Conservation (phyloP, 441 rosid genomes). For the Corymbia calophylla region DNA sequence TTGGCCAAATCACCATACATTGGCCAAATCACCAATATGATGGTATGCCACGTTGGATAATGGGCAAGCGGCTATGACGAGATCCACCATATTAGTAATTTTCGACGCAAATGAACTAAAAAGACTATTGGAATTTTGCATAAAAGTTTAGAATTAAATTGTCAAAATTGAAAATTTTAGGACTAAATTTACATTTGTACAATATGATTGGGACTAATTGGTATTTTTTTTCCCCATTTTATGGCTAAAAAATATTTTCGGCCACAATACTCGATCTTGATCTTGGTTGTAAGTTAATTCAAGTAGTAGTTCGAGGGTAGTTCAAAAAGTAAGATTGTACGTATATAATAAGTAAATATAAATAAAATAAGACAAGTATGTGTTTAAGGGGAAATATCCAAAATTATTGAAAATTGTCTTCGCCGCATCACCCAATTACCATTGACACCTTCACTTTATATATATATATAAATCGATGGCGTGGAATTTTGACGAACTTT, state of each 20-base stretch:
- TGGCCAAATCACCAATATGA: fast-evolving
- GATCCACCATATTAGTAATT: fast-evolving
- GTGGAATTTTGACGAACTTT: background rate
- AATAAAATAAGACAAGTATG: background rate
- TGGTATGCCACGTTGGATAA: fast-evolving
- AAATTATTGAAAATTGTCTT: background rate
- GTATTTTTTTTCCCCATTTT: background rate
- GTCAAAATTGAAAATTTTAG: fast-evolving
- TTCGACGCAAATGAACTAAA: fast-evolving
- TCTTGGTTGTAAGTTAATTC: background rate
- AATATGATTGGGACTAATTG: fast-evolving
- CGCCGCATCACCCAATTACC: background rate
- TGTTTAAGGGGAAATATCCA: background rate
- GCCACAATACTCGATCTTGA: background rate
- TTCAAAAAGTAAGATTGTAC: background rate
- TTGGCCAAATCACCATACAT: fast-evolving
- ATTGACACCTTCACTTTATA: background rate
- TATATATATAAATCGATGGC: background rate
- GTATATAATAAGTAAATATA: background rate
- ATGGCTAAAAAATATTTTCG: background rate
- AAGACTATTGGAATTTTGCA: background rate
- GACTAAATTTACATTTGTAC: fast-evolving
- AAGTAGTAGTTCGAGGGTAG: background rate
- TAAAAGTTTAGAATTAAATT: background rate
- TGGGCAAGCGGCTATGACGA: fast-evolving